phyloP scores from a whole-genome alignment of 352 stramenopile genomes.

The Peronospora destructor region DNA sequence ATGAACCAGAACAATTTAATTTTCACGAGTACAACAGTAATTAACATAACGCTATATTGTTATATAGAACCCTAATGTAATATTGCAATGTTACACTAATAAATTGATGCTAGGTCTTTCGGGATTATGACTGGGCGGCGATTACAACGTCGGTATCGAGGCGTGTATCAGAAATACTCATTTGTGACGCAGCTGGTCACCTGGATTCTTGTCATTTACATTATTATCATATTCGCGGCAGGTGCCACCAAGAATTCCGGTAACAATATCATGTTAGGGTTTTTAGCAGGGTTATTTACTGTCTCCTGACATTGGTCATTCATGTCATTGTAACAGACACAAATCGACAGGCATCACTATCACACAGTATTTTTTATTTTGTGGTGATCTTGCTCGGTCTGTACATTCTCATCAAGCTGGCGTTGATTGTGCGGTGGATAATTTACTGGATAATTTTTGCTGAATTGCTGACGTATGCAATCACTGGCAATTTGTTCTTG shows the following conservation, averaged over 20 bases:
- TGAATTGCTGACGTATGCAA: slow-evolving; percentile 45
- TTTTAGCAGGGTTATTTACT: not conserved
- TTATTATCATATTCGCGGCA: slow-evolving; percentile 38
- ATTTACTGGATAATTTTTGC: slow-evolving; percentile 78
- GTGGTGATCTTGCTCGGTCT: slow-evolving; percentile 37
- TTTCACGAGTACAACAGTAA: slow-evolving; percentile 26
- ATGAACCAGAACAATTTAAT: slow-evolving; percentile 35
- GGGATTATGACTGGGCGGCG: slow-evolving; percentile 49
- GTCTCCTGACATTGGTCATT: not conserved
- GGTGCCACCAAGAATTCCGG: slow-evolving; percentile 28
- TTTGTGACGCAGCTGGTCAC: slow-evolving; percentile 43
- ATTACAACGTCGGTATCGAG: slow-evolving; percentile 45
- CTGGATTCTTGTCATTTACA: slow-evolving; percentile 49
- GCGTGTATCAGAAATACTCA: slow-evolving; percentile 58
- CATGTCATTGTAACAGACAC: not conserved
- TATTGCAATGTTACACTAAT: not conserved
- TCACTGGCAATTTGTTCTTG: slow-evolving; percentile 42
- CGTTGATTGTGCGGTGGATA: slow-evolving; percentile 75
- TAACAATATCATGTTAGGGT: slow-evolving; percentile 1
- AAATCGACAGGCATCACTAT: slow-evolving; percentile 21
- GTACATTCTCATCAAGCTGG: slow-evolving; percentile 64
- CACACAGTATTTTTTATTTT: slow-evolving; percentile 49
- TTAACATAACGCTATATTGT: not conserved
- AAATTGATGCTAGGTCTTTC: slow-evolving; percentile 36
- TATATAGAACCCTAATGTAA: slow-evolving; percentile 6